A percentile compares a stretch with the other conserved stretches of the same genome.
These are phyloP conservation scores for Chrysanthemum lavandulifolium DNA, from an alignment of 129 eudicot genomes.

Conservation along the genomic window DNA sequence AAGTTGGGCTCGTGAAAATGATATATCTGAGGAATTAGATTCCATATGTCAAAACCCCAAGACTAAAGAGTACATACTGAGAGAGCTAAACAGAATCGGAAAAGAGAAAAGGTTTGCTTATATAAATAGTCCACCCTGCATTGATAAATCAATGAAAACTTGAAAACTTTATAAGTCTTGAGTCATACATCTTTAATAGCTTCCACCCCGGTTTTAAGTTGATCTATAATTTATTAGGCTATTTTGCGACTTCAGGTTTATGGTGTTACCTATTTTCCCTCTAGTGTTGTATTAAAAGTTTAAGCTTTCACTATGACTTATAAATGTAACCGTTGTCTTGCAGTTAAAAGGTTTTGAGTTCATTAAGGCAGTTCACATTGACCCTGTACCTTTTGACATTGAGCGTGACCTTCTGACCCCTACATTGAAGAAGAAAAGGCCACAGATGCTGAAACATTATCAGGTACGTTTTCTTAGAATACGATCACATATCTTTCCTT, in stretches of 20 bases:
- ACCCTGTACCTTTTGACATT: conserved; percentile 83
- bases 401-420: conserved; percentile 92
- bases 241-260: too few species aligned
- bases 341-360: conserved; percentile 92
- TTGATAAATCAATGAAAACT: too few species aligned
- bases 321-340: conserved; percentile 13
- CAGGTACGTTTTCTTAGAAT: conserved; percentile 41
- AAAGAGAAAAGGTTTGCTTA: conserved; percentile 74
- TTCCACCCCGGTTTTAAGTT: too few species aligned
- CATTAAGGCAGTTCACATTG: conserved; percentile 71
- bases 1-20: conserved; percentile 62
- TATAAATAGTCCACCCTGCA: too few species aligned
- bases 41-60: conserved; percentile 61
- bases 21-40: conserved; percentile 55
- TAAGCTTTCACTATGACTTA: neutral
- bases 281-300: too few species aligned
- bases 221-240: too few species aligned
- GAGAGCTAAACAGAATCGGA: conserved; percentile 56
- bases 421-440: conserved; percentile 81
- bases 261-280: too few species aligned
- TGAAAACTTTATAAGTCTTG: too few species aligned
- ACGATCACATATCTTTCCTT: neutral
- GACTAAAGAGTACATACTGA: conserved; percentile 59
- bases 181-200: too few species aligned
- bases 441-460: conserved; percentile 77